Evolutionary conservation across 2,329 filamentous ascomycete species (phyloP).

Genomic region (Dactylellina parvicollis): DNA sequence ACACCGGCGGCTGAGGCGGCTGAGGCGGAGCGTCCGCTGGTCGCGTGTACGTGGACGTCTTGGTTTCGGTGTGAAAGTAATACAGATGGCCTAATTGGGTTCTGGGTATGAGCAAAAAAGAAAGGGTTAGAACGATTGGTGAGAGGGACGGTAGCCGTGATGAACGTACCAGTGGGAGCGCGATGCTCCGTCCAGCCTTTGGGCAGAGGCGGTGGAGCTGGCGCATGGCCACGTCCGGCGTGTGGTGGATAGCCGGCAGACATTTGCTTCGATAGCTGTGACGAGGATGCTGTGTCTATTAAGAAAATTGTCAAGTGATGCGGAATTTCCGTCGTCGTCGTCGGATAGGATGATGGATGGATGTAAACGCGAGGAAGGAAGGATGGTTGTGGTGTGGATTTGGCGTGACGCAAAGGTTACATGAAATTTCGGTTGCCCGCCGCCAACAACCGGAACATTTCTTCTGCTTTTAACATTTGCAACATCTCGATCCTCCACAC

Average conservation of each 20-base stretch:
- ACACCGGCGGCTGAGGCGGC: slow-evolving; percentile 37
- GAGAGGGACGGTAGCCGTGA: slow-evolving; percentile 16
- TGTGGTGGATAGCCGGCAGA: slow-evolving; percentile 23
- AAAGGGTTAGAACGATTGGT: slow-evolving; percentile 25
- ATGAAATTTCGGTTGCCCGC: slow-evolving; percentile 37
- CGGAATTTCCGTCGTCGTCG: slow-evolving; percentile 25
- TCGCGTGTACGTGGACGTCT: slow-evolving; percentile 85
- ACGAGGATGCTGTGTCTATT: background rate
- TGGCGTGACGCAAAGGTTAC: slow-evolving; percentile 41
- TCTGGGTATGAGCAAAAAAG: slow-evolving; percentile 43
- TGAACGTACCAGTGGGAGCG: slow-evolving; percentile 74
- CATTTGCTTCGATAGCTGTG: slow-evolving; percentile 1
- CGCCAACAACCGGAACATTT: slow-evolving; percentile 22
- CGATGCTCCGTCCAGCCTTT: slow-evolving; percentile 93
- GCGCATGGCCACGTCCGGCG: slow-evolving; percentile 58
- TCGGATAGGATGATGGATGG: background rate
- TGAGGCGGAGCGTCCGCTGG: slow-evolving; percentile 65
- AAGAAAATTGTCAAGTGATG: background rate
- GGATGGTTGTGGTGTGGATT: slow-evolving; percentile 43
- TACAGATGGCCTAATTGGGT: slow-evolving; percentile 75
- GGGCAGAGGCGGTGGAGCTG: slow-evolving; percentile 69
- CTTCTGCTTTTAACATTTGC: background rate
- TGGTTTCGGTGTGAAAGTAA: slow-evolving; percentile 84
- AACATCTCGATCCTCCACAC: background rate
- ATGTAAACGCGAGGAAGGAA: slow-evolving; percentile 13